phyloP scores from a whole-genome alignment of 2,329 filamentous ascomycete genomes.

The Pseudogymnoascus verrucosus region DNA sequence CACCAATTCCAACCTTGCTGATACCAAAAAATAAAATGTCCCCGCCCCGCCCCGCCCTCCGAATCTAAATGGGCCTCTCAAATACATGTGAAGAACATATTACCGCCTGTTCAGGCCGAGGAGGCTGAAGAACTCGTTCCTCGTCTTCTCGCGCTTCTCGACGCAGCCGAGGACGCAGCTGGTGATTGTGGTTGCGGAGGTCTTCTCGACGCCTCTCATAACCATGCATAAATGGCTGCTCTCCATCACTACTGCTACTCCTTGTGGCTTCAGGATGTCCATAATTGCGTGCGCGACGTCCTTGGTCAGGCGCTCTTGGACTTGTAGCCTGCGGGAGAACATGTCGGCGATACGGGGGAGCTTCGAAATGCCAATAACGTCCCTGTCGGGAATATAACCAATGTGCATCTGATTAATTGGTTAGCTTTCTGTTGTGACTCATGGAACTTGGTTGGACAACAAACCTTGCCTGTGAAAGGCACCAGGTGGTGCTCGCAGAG shows the following conservation, averaged over 20 bases:
- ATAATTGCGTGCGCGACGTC: constrained; percentile 92
- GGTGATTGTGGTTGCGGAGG: constrained; percentile 76
- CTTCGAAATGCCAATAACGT: constrained; percentile 92
- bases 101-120: constrained; percentile 52
- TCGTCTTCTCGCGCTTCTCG: constrained; percentile 82
- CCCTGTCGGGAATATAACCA: constrained; percentile 86
- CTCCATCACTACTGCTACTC: constrained; percentile 96
- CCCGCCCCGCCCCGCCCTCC: not conserved
- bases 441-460: constrained; percentile 11
- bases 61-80: not conserved
- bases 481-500: constrained; percentile 97
- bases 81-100: constrained; percentile 4
- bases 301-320: constrained; percentile 92
- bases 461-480: constrained; percentile 88
- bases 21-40: not conserved
- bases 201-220: constrained; percentile 97
- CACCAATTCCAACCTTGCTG: not conserved
- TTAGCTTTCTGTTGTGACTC: constrained; percentile 12
- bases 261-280: constrained; percentile 86
- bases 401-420: constrained; percentile 74
- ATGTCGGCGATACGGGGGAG: constrained; percentile 93
- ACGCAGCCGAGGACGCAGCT: constrained; percentile 98
- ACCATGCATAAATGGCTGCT: constrained; percentile 97
- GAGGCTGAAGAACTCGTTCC: constrained; percentile 90
- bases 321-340: constrained; percentile 87